These are phyloP conservation scores for Calonectria hawksworthii DNA, from an alignment of 2,329 filamentous ascomycete species.

Conservation along the genomic window DNA sequence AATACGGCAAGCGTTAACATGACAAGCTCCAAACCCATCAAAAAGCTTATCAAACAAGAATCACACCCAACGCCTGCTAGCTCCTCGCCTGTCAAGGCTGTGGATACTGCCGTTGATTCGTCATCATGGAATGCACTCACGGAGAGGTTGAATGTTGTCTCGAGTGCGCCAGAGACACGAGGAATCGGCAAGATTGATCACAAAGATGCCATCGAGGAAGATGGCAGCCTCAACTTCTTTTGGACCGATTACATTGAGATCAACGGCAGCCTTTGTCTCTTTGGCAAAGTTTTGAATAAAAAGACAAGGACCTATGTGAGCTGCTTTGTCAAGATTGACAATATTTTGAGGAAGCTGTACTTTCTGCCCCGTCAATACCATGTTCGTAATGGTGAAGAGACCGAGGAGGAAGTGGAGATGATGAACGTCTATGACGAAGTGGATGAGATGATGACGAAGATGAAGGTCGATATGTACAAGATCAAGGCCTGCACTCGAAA, in stretches of 20 bases:
- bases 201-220: conserved; percentile 90
- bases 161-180: conserved; percentile 75
- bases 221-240: conserved; percentile 93
- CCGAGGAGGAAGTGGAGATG: conserved; percentile 85
- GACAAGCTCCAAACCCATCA: conserved; percentile 78
- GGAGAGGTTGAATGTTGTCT: conserved; percentile 87
- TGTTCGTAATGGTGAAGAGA: conserved; percentile 72
- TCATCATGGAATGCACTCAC: conserved; percentile 91
- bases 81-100: conserved; percentile 79
- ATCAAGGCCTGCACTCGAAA: conserved; percentile 92
- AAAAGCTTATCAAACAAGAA: conserved; percentile 78
- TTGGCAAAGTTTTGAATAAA: conserved; percentile 96
- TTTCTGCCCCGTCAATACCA: conserved; percentile 85
- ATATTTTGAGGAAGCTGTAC: conserved; percentile 91
- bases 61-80: conserved; percentile 78
- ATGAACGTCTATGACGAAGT: conserved; percentile 92
- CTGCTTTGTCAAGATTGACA: conserved; percentile 96
- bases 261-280: conserved; percentile 91
- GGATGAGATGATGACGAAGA: conserved; percentile 86
- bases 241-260: conserved; percentile 97
- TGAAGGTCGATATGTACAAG: conserved; percentile 91
- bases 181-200: conserved; percentile 85
- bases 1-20: conserved; percentile 85
- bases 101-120: conserved; percentile 77
- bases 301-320: conserved; percentile 84